Conservation (phyloP, 192 early-diverging fungal species). For the Backusella sp. region DNA sequence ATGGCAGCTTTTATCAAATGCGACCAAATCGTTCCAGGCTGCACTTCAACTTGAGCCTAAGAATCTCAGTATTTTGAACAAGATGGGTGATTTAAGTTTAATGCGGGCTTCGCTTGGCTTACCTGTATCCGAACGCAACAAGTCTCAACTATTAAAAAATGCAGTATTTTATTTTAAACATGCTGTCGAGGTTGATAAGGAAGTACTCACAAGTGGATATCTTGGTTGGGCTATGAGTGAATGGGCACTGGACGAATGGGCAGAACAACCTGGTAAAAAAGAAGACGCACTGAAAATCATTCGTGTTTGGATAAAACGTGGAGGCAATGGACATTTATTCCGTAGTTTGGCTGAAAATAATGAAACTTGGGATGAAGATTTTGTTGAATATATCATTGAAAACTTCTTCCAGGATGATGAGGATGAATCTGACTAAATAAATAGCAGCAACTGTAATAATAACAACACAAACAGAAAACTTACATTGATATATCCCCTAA, state of each 20-base stretch:
- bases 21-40: conserved; percentile 41
- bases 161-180: conserved; percentile 51
- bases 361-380: conserved; percentile 22
- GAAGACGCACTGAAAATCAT: conserved; percentile 66
- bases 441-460: not conserved
- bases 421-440: conserved; percentile 20
- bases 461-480: not conserved
- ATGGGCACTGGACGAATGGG: conserved; percentile 51
- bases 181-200: conserved; percentile 42
- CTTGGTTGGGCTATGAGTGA: conserved; percentile 46
- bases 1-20: conserved; percentile 45
- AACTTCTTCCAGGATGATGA: conserved; percentile 31
- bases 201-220: conserved; percentile 38
- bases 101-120: conserved; percentile 39
- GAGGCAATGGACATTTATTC: conserved; percentile 26
- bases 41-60: conserved; percentile 47
- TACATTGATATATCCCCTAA: not conserved
- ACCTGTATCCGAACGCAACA: conserved; percentile 40
- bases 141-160: conserved; percentile 47
- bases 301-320: conserved; percentile 58
- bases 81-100: conserved; percentile 50
- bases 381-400: conserved; percentile 26
- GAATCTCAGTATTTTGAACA: conserved; percentile 50
- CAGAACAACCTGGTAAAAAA: conserved; percentile 43
- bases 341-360: conserved; percentile 21